Evolutionary conservation across 805 yeast genomes (phyloP).

Genomic region (Ogataea minuta): DNA sequence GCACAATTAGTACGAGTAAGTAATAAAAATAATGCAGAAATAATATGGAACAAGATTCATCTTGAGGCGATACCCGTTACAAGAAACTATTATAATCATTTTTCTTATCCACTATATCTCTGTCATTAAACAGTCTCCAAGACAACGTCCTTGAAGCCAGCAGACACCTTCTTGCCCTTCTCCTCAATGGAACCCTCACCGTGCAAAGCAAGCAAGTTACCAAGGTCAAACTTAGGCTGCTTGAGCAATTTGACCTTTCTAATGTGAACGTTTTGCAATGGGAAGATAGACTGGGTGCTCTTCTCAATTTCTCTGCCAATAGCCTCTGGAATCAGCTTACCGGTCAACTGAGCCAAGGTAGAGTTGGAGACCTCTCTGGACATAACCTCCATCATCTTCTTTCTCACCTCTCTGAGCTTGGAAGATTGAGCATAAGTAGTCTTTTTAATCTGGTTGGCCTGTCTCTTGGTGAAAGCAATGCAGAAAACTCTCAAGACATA

Average conservation of each 20-base stretch:
- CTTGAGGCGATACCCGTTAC: too few species aligned
- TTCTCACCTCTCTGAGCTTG: slow-evolving; percentile 95
- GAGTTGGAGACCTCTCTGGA: slow-evolving; percentile 93
- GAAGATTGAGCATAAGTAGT: slow-evolving; percentile 97
- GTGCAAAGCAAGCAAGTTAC: slow-evolving; percentile 93
- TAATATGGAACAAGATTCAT: too few species aligned
- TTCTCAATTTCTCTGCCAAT: slow-evolving; percentile 98
- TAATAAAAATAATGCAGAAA: slow-evolving; percentile 2
- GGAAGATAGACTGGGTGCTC: slow-evolving; percentile 91
- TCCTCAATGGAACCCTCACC: slow-evolving; percentile 94
- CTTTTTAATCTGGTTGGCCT: slow-evolving; percentile 95
- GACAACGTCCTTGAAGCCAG: slow-evolving; percentile 98
- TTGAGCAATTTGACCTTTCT: slow-evolving; percentile 98
- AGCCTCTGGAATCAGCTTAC: slow-evolving; percentile 97
- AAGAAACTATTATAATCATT: too few species aligned
- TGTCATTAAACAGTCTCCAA: slow-evolving; percentile 86
- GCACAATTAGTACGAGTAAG: slow-evolving; percentile 56
- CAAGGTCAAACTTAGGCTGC: slow-evolving; percentile 98
- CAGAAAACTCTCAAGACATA: slow-evolving; percentile 95
- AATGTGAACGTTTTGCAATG: slow-evolving; percentile 97
- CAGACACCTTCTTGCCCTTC: slow-evolving; percentile 93
- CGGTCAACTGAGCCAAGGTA: slow-evolving; percentile 93
- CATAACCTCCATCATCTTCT: slow-evolving; percentile 95
- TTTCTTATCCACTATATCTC: background rate
- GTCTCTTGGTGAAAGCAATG: slow-evolving; percentile 98